Base-by-base conservation (phyloP, 2,329 filamentous ascomycete genomes). In the Neofusicoccum sp. region DNA sequence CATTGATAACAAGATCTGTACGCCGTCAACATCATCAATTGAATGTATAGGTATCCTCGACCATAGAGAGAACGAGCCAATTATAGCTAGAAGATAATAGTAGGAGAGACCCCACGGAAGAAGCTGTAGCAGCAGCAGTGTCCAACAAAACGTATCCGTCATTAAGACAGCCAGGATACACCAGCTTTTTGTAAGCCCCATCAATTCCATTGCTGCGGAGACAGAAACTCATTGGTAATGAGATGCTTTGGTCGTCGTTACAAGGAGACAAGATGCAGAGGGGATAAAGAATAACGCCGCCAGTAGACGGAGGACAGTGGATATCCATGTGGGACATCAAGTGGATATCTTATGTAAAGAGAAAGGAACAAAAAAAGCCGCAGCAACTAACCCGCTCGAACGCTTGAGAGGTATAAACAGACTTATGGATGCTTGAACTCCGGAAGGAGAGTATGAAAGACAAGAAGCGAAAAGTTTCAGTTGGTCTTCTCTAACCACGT, bases 321-420 rank as follows among this genome's bases (percentile, higher is more conserved):
- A 33, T 11, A 33, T 56, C 40, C 28, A 36, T 11, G 7, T 53
- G 48, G 26, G 36, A 40, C 11, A 9, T 56, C 34, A 28, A 12
- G 24, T 43, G 38, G 51, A 56, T 56, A 56, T 56, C 51, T 56
- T 43, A 24, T 28, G 51, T 30, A 16, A 41, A 43, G 28, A 33
- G 26, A 30, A 26, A 16, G n/a, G 11, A 12, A 43, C 12, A 56
- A 56, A 33, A 31, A 6, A 28, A 40, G n/a, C n/a, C n/a, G n/a
- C 26, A 54, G 20, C 33, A 40, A 56, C 28, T 33, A 38, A n/a
- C n/a, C 36, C 51, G 36, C 38, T 56, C 28, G 38, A 33, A 56
- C 38, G 51, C 36, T 33, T 9, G 20, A 40, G n/a, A 24, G 28
- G 16, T 53, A 56, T 56, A 11, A 4, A 56, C 36, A 56, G 51